phyloP scores from a whole-genome alignment of 139 green algal genomes.

The Chlamydomonas applanata region DNA sequence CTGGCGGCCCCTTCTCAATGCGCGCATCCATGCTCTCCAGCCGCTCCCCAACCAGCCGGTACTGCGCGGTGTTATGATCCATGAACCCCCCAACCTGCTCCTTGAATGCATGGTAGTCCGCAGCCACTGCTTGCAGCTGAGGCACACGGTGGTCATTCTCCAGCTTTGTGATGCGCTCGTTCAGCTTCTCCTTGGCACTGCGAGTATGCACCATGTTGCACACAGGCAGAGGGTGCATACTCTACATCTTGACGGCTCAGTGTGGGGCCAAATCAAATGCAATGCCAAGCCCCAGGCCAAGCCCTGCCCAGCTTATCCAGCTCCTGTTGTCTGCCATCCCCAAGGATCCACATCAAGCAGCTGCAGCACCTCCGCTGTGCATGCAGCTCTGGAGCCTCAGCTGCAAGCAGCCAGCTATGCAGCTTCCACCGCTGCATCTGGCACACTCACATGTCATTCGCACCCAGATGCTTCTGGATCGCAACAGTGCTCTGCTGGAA shows the following conservation, averaged over 20 bases:
- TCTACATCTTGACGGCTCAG: too few relatives aligned
- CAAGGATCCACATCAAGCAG: too few relatives aligned
- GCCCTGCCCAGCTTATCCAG: neutral
- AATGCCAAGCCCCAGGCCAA: neutral
- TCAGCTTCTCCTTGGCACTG: neutral
- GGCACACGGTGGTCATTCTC: conserved; percentile 13
- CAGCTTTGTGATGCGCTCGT: conserved; percentile 3
- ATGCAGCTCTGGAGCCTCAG: too few relatives aligned
- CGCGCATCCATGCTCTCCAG: conserved; percentile 13
- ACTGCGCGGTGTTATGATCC: neutral
- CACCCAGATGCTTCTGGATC: conserved; percentile 6
- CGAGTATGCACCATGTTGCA: neutral
- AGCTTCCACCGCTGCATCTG: too few relatives aligned
- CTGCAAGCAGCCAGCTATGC: too few relatives aligned
- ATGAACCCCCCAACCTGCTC: conserved; percentile 7
- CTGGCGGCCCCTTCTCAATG: conserved; percentile 19
- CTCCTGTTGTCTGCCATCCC: neutral
- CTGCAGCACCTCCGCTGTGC: too few relatives aligned
- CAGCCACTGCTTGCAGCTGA: conserved; percentile 1
- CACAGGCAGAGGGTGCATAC: neutral
- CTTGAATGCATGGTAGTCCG: conserved; percentile 16
- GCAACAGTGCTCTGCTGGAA: conserved; percentile 5
- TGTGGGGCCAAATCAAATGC: too few relatives aligned
- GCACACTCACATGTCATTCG: conserved; percentile 11
- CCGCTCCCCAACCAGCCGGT: neutral